A percentile compares a stretch with the other conserved stretches of the same genome.
These are phyloP conservation scores for Coniochaeta sp. DNA, from an alignment of 2,329 filamentous ascomycete genomes.

Conservation along the genomic window DNA sequence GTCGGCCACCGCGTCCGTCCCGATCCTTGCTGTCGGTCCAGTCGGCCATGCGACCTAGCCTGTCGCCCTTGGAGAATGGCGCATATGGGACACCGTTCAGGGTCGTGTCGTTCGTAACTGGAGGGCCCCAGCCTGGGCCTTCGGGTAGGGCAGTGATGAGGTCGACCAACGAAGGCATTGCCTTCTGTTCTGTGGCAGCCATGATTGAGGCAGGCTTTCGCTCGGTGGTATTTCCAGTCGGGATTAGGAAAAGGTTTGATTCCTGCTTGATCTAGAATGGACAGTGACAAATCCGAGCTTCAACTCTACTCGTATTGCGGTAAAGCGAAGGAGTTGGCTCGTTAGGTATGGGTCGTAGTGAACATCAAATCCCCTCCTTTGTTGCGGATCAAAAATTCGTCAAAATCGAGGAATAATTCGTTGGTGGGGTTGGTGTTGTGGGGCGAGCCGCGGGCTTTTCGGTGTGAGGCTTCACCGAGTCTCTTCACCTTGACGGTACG, in stretches of 20 bases:
- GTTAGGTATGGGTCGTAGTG: not conserved
- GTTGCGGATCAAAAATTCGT: conserved; percentile 8
- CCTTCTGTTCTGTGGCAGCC: conserved; percentile 8
- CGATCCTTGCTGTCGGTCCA: conserved; percentile 95
- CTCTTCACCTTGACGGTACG: not conserved
- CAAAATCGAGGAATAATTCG: conserved; percentile 10
- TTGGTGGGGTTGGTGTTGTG: conserved; percentile 11
- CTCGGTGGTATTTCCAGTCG: not conserved
- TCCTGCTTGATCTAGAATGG: not conserved
- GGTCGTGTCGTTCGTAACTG: conserved; percentile 75
- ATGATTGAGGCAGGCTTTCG: conserved; percentile 8
- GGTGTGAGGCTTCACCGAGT: not conserved
- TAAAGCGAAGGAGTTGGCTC: not conserved
- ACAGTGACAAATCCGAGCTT: not conserved
- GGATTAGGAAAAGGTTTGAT: not conserved
- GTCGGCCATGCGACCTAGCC: conserved; percentile 97
- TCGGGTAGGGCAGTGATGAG: conserved; percentile 66
- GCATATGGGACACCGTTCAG: conserved; percentile 94
- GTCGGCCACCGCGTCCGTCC: conserved; percentile 64
- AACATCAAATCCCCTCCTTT: not conserved
- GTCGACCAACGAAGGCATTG: conserved; percentile 34
- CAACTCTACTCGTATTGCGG: not conserved
- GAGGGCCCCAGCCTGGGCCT: conserved; percentile 80
- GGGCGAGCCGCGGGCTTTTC: not conserved
- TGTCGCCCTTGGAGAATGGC: conserved; percentile 97